Evolutionary conservation across 345 rosid species (phyloP).

Genomic region (Luvunga scandens): DNA sequence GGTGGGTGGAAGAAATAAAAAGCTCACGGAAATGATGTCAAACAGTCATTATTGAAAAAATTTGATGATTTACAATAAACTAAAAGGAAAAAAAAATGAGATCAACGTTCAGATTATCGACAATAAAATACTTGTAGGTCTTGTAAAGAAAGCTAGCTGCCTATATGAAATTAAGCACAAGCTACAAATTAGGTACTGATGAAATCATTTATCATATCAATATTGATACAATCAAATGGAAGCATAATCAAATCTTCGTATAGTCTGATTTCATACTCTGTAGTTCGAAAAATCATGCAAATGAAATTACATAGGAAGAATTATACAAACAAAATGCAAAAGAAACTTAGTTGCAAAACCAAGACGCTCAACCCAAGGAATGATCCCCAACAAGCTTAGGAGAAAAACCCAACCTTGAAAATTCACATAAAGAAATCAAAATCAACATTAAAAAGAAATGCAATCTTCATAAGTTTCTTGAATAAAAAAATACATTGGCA

Average conservation of each 20-base stretch:
- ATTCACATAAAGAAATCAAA: slow-evolving; percentile 4
- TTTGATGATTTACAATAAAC: neutral
- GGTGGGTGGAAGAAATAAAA: neutral
- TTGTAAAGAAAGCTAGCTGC: slow-evolving; percentile 51
- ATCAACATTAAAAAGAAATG: neutral
- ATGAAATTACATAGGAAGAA: neutral
- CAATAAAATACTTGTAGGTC: slow-evolving; percentile 37
- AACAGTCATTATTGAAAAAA: neutral
- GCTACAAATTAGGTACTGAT: slow-evolving; percentile 4
- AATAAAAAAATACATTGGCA: neutral
- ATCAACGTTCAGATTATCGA: neutral
- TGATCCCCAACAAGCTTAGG: slow-evolving; percentile 39
- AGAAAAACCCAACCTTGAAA: slow-evolving; percentile 47
- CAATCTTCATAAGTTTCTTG: neutral
- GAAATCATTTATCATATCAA: neutral
- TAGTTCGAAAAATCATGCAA: neutral
- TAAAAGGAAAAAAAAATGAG: neutral
- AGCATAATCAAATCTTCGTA: neutral
- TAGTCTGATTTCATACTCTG: neutral
- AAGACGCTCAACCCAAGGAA: too few relatives aligned
- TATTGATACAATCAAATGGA: neutral
- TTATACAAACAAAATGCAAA: neutral
- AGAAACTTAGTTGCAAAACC: too few relatives aligned
- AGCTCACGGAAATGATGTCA: neutral
- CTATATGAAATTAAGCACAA: slow-evolving; percentile 29